Conservation (phyloP, 257 asterid genomes). For the Solanum chilense region DNA sequence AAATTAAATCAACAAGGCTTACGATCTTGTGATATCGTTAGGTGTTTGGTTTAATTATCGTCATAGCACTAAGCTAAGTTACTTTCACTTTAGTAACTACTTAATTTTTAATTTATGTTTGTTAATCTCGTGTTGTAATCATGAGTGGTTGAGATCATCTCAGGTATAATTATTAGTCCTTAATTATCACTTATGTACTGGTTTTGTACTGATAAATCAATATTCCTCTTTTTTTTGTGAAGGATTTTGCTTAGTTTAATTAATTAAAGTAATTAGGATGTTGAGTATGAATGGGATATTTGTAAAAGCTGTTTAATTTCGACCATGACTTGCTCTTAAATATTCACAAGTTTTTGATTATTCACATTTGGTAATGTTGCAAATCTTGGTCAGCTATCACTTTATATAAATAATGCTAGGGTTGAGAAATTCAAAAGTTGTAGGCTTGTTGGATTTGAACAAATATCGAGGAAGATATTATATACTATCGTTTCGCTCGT, state of each 20-base stretch:
- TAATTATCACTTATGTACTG: background rate
- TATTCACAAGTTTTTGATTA: background rate
- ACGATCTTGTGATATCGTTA: background rate
- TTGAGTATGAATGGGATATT: conserved; percentile 21
- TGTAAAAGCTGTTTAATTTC: conserved; percentile 3
- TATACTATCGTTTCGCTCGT: too few relatives aligned
- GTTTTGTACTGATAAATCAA: background rate
- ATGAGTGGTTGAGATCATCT: background rate
- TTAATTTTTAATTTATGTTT: background rate
- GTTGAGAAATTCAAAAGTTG: conserved; percentile 19
- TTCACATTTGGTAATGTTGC: conserved; percentile 12
- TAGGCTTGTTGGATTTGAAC: conserved; percentile 18
- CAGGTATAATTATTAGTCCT: background rate
- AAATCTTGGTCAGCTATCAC: background rate
- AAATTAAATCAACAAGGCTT: background rate
- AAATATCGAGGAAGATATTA: conserved; percentile 28
- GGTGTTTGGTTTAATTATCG: background rate
- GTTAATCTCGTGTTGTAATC: background rate
- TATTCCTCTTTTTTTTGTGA: background rate
- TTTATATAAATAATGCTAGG: background rate
- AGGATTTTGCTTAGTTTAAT: background rate
- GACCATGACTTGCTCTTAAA: background rate
- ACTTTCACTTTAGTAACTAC: background rate
- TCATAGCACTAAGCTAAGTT: background rate
- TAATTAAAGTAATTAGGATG: conserved; percentile 5